Conservation (phyloP, 2,329 filamentous ascomycete species). For the Phialophora verrucosa region DNA sequence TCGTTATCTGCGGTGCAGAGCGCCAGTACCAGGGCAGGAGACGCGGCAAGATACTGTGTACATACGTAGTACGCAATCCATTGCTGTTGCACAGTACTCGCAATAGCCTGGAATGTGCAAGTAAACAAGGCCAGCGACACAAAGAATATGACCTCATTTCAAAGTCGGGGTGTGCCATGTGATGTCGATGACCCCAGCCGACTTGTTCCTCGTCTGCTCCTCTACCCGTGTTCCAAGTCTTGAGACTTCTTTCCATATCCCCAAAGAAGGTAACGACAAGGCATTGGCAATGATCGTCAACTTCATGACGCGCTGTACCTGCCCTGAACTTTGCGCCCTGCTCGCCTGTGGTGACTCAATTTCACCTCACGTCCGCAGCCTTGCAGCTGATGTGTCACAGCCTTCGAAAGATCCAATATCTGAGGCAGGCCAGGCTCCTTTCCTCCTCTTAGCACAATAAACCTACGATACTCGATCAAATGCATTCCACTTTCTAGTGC, state of each 20-base stretch:
- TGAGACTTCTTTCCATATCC: not conserved
- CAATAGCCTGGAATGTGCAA: not conserved
- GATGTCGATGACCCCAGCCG: conserved; percentile 7
- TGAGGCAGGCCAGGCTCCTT: not conserved
- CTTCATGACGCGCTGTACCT: not conserved
- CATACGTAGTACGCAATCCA: not conserved
- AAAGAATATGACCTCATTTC: conserved; percentile 25
- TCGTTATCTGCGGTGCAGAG: too few relatives aligned
- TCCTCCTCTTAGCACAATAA: not conserved
- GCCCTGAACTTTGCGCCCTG: not conserved
- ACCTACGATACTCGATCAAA: not conserved
- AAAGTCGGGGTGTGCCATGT: not conserved
- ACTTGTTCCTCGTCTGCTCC: conserved; percentile 2
- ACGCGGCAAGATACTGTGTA: too few relatives aligned
- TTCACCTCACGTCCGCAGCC: not conserved
- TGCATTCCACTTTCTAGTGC: not conserved
- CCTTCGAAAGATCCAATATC: not conserved
- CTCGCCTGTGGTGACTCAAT: not conserved
- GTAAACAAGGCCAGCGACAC: not conserved
- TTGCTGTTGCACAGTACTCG: not conserved
- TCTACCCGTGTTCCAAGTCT: not conserved
- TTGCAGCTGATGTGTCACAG: not conserved
- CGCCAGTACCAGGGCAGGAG: not conserved
- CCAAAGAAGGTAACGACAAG: not conserved
- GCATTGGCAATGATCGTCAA: not conserved